phyloP scores from a whole-genome alignment of 331 rosid genomes.

The Quercus tomentella region DNA sequence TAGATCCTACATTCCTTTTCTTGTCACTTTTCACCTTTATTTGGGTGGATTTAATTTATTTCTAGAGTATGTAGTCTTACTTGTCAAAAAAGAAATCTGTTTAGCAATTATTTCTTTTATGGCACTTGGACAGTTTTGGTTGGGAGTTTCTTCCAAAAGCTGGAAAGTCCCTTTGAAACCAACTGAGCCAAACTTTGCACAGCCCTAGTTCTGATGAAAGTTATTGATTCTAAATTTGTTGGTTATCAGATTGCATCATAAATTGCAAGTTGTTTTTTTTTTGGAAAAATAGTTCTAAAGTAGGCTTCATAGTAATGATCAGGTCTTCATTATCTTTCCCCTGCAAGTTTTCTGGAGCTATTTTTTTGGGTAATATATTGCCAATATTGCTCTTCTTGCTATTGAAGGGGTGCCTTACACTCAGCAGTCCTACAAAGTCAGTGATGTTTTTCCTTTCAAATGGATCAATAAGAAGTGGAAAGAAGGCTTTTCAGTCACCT shows the following conservation, averaged over 20 bases:
- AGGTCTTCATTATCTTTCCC: background rate
- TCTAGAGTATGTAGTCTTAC: background rate
- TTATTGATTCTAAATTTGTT: background rate
- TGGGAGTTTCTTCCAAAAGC: background rate
- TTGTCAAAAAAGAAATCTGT: background rate
- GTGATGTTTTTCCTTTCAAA: conserved; percentile 47
- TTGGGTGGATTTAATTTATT: background rate
- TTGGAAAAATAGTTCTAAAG: background rate
- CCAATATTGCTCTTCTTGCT: background rate
- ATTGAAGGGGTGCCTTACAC: conserved; percentile 40
- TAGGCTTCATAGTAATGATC: background rate
- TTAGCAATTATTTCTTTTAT: background rate
- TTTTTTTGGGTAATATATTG: background rate
- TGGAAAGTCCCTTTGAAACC: background rate
- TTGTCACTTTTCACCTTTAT: background rate
- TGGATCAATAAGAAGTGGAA: conserved; percentile 51
- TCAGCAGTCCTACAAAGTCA: conserved; percentile 49
- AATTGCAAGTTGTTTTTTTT: background rate
- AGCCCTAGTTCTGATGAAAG: background rate
- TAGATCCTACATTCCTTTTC: background rate
- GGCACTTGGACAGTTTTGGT: background rate
- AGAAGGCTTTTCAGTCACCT: conserved; percentile 46
- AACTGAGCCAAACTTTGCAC: background rate
- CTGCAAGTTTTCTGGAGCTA: background rate
- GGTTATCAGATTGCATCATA: background rate